These are phyloP conservation scores for Ustilago lituana DNA, from an alignment of 1,284 basidiomycete genomes.

Conservation along the genomic window DNA sequence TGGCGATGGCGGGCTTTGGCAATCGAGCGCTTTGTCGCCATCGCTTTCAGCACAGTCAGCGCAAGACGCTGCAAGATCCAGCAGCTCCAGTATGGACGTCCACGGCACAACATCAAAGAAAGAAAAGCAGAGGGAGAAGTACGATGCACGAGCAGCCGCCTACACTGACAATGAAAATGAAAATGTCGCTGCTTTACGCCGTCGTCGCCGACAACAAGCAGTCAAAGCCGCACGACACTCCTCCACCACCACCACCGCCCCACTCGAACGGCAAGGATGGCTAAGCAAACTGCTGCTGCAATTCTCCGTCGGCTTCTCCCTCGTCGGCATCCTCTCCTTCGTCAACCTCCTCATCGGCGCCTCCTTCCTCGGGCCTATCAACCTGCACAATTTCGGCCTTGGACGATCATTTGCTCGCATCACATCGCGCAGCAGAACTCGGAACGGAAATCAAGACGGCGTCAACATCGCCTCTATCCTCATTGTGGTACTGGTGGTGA, in stretches of 20 bases:
- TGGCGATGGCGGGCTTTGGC: conserved; percentile 45
- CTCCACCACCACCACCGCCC: background rate
- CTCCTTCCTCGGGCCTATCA: conserved; percentile 47
- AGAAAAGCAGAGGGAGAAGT: conserved; percentile 10
- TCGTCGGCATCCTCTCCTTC: conserved; percentile 52
- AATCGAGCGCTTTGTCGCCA: conserved; percentile 3
- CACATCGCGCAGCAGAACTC: conserved; percentile 26
- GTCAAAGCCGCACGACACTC: conserved; percentile 4
- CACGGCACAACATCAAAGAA: background rate
- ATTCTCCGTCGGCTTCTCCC: conserved; percentile 52
- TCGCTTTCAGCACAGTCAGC: background rate
- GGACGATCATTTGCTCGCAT: conserved; percentile 52
- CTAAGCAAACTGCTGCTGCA: conserved; percentile 33
- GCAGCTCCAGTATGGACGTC: background rate
- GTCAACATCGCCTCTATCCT: conserved; percentile 44
- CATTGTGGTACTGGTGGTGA: conserved; percentile 47
- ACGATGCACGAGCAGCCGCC: conserved; percentile 34
- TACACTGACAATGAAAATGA: conserved; percentile 8
- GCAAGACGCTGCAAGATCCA: too few relatives aligned
- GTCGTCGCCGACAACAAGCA: conserved; percentile 7
- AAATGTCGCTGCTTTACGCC: too few relatives aligned
- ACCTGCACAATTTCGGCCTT: conserved; percentile 51
- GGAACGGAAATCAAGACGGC: conserved; percentile 39
- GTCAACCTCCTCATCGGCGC: conserved; percentile 48
- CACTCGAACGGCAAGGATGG: conserved; percentile 17